Conservation (phyloP, 2,329 filamentous ascomycete species). For the Beauveria pseudobassiana region DNA sequence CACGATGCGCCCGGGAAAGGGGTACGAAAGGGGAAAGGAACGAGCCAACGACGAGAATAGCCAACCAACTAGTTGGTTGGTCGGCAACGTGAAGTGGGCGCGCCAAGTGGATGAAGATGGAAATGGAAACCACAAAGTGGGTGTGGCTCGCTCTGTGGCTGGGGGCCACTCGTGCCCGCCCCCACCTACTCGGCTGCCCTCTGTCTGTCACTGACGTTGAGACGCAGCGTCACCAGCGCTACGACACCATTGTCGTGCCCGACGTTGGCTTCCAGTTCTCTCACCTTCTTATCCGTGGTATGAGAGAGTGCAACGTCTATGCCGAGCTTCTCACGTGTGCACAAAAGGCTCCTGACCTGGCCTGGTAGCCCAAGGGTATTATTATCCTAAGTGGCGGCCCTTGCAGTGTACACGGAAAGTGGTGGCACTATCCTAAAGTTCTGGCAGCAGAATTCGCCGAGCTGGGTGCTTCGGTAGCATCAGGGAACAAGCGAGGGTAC, state of each 20-base stretch:
- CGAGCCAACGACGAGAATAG: neutral
- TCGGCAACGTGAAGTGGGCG: too few relatives aligned
- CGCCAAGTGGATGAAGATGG: too few relatives aligned
- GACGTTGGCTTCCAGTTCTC: slow-evolving; percentile 64
- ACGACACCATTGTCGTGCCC: slow-evolving; percentile 58
- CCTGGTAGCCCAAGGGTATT: slow-evolving; percentile 76
- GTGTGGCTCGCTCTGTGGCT: too few relatives aligned
- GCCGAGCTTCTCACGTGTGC: slow-evolving; percentile 85
- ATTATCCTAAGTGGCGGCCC: slow-evolving; percentile 54
- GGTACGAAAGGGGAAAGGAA: neutral
- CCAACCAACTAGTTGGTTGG: too few relatives aligned
- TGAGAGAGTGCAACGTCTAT: slow-evolving; percentile 74
- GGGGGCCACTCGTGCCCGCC: too few relatives aligned
- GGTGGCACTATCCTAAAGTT: too few relatives aligned
- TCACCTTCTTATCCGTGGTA: slow-evolving; percentile 66
- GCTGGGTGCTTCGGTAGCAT: too few relatives aligned
- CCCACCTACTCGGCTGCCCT: too few relatives aligned
- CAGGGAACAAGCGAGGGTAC: too few relatives aligned
- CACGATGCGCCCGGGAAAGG: neutral
- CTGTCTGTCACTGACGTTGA: neutral
- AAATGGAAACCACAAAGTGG: too few relatives aligned
- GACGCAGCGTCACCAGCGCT: slow-evolving; percentile 6
- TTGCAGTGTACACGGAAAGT: slow-evolving; percentile 41
- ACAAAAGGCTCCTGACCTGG: slow-evolving; percentile 67
- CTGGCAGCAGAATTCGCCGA: too few relatives aligned